Evolutionary conservation across 2,329 filamentous ascomycete species (phyloP).

Genomic region (Phialophora tarda): DNA sequence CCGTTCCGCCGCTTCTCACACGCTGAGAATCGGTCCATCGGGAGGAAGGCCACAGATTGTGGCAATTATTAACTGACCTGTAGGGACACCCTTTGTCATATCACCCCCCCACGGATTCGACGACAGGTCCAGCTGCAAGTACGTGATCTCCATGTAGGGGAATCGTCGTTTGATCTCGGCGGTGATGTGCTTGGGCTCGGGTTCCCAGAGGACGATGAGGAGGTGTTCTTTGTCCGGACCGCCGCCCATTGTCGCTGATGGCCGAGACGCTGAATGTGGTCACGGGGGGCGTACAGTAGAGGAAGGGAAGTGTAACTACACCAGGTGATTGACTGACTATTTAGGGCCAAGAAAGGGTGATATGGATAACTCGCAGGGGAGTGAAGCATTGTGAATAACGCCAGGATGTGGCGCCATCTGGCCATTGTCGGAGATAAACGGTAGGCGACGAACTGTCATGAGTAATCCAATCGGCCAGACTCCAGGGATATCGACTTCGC

Average conservation of each 20-base stretch:
- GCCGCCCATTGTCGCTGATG: slow-evolving; percentile 51
- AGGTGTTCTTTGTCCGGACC: slow-evolving; percentile 50
- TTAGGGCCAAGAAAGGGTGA: background rate
- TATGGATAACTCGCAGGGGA: background rate
- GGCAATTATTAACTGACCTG: slow-evolving; percentile 38
- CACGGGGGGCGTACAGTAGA: background rate
- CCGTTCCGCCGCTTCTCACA: background rate
- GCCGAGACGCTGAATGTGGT: background rate
- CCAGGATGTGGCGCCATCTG: slow-evolving; percentile 1
- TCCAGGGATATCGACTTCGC: background rate
- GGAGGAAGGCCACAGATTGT: slow-evolving; percentile 7
- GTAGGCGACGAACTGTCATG: background rate
- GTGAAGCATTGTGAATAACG: background rate
- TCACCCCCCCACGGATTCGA: slow-evolving; percentile 4
- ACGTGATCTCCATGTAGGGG: slow-evolving; percentile 55
- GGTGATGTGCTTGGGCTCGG: slow-evolving; percentile 49
- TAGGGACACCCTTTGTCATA: slow-evolving; percentile 15
- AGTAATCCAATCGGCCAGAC: background rate
- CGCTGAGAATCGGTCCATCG: slow-evolving; percentile 1
- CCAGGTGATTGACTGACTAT: background rate
- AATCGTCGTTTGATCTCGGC: slow-evolving; percentile 50
- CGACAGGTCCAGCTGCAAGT: slow-evolving; percentile 42
- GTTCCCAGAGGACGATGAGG: slow-evolving; percentile 52
- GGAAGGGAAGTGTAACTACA: background rate
- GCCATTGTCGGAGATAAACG: slow-evolving; percentile 11